Base-by-base conservation (phyloP, 805 yeast genomes). In the Metschnikowia lunata region DNA sequence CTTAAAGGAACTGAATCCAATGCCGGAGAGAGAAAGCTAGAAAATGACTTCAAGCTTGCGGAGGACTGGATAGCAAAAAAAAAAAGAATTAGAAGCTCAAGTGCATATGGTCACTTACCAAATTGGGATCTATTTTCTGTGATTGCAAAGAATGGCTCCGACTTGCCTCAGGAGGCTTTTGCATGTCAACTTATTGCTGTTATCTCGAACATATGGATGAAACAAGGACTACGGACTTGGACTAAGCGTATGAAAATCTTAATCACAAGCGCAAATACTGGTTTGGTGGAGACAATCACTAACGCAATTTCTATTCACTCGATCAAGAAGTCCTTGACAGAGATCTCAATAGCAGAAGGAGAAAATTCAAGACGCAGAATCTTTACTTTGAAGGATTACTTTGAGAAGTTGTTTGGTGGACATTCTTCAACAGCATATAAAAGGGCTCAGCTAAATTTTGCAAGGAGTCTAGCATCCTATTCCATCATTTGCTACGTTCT, bases 101-200 rank as follows among this genome's bases (percentile, higher is more conserved):
- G 96, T 40, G 78, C 80, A 8, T 89, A 72, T 58, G 99, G 99
- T 0, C 93, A 89, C 59, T 63, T 85, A 29, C 86, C 84, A 26
- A 86, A 88, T 60, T 93, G 99, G 99, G 97, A 93, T 50, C 63
- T 93, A 33, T 88, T 91, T 52, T 90, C 97, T 0, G 97, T 91
- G 2, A 93, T 93, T 60, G 96, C 95, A 10, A 93, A 93, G 60
- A 91, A 96, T 28, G 99, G 99, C 30, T 91, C 86, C 57, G 99
- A 93, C 66, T 64, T 93, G 40, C 85, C 96, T 23, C 99, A 93
- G 61, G 99, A 93, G 63, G 97, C 99, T 0, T 89, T 93, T 72
- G 99, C 99, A 0, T 89, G 97, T 50, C 99, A 93, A 62, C 63
- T 93, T 36, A 91, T 93, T 40, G 84, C 85, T 48, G 84, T 95